Evolutionary conservation across 2,329 filamentous ascomycete species (phyloP).

Genomic region (Zarea fungicola): DNA sequence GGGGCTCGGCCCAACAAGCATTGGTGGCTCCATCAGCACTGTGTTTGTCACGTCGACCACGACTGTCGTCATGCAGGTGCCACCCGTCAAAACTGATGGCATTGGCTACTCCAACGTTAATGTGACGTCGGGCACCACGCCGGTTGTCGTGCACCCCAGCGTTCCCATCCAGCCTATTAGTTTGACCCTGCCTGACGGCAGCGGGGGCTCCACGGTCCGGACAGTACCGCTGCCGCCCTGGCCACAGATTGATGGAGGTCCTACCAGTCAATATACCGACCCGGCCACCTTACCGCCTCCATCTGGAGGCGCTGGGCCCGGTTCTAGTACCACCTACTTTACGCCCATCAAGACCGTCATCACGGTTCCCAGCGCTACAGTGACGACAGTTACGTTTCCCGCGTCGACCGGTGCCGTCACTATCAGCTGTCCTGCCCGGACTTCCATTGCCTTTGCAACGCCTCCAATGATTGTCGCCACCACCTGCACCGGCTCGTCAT

Average conservation of each 20-base stretch:
- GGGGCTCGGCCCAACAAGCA: background rate
- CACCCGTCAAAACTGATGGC: conserved; percentile 13
- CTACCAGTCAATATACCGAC: background rate
- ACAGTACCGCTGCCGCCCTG: conserved; percentile 18
- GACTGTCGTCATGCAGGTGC: conserved; percentile 15
- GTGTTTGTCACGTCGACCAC: conserved; percentile 12
- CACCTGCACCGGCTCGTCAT: background rate
- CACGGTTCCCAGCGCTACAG: conserved; percentile 12
- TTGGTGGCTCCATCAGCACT: background rate
- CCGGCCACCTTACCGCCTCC: conserved; percentile 7
- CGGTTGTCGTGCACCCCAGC: conserved; percentile 14
- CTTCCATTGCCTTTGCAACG: conserved; percentile 13
- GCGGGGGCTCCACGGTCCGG: conserved; percentile 15
- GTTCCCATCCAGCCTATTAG: conserved; percentile 13
- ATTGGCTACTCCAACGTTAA: conserved; percentile 20
- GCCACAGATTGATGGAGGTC: conserved; percentile 15
- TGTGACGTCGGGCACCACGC: conserved; percentile 10
- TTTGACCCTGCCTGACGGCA: conserved; percentile 16
- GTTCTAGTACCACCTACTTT: conserved; percentile 5
- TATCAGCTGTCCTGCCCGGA: conserved; percentile 12
- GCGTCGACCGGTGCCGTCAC: conserved; percentile 5
- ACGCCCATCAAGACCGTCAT: conserved; percentile 8
- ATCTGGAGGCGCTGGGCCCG: background rate
- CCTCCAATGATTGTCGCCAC: conserved; percentile 5
- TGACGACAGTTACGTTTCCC: conserved; percentile 16